phyloP scores from a whole-genome alignment of 371 early-diverging fungal species.

The Chytridium lagenaria region DNA sequence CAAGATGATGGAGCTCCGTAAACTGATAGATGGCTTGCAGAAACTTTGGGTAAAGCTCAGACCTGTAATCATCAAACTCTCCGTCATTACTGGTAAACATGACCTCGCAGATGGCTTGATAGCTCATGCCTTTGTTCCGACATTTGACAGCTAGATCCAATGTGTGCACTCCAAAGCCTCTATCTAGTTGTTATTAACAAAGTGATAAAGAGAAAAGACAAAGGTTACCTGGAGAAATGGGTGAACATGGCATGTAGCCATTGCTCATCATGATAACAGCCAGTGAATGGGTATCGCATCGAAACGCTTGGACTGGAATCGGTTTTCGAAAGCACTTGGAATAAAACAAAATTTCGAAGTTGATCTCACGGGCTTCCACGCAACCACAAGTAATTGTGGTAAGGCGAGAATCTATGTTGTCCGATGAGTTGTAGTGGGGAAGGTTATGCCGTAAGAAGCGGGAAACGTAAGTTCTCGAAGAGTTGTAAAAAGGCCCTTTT shows the following conservation, averaged over 20 bases:
- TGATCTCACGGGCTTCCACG: too few species aligned
- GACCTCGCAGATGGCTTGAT: not conserved
- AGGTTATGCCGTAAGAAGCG: too few species aligned
- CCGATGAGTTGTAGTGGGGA: too few species aligned
- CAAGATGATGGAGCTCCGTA: not conserved
- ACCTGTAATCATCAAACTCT: not conserved
- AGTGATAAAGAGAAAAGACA: not conserved
- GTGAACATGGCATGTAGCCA: not conserved
- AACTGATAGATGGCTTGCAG: not conserved
- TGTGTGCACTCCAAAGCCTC: not conserved
- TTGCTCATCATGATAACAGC: not conserved
- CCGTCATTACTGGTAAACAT: not conserved
- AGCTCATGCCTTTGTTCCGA: not conserved
- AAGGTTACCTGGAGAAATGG: not conserved
- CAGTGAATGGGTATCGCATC: not conserved
- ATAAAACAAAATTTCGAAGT: too few species aligned
- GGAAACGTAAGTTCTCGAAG: too few species aligned
- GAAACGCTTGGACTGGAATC: too few species aligned
- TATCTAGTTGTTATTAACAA: not conserved
- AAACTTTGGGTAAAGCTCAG: not conserved
- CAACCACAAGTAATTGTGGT: too few species aligned
- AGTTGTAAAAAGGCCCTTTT: too few species aligned
- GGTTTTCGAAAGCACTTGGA: too few species aligned
- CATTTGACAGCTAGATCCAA: not conserved
- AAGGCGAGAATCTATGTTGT: too few species aligned